Percentiles rank a stretch among this genome's conserved stretches.
These are phyloP conservation scores for Lipomyces kockii DNA, from an alignment of 805 yeast species.

Conservation along the genomic window DNA sequence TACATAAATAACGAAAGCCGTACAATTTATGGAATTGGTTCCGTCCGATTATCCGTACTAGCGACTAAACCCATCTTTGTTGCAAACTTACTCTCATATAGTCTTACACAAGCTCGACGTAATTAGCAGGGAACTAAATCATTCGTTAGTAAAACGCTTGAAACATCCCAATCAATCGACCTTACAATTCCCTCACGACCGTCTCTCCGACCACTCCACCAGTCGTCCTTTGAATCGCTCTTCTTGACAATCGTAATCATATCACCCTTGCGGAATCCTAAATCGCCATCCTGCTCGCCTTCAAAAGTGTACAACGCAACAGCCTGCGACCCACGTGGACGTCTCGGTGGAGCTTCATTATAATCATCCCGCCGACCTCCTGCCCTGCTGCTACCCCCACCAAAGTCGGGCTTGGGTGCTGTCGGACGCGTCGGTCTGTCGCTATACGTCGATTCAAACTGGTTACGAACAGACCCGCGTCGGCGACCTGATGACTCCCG, in stretches of 20 bases:
- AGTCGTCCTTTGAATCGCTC: conserved; percentile 87
- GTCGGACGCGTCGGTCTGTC: conserved; percentile 51
- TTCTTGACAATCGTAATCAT: conserved; percentile 83
- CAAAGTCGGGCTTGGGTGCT: conserved; percentile 51
- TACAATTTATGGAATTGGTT: no score
- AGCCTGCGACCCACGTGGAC: conserved; percentile 66
- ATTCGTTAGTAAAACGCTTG: not conserved
- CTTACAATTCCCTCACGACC: conserved; percentile 74
- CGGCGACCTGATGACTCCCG: conserved; percentile 36
- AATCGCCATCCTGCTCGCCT: conserved; percentile 93
- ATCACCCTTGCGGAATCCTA: conserved; percentile 93
- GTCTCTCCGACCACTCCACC: conserved; percentile 96
- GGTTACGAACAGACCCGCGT: conserved; percentile 46
- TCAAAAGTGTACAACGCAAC: conserved; percentile 86
- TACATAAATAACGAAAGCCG: no score
- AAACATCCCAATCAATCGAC: not conserved
- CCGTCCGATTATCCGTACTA: no score
- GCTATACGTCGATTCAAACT: conserved; percentile 50
- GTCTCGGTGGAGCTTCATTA: not conserved
- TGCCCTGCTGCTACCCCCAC: conserved; percentile 26
- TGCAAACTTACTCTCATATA: not conserved
- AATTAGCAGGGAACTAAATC: conserved; percentile 83
- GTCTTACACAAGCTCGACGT: conserved; percentile 72
- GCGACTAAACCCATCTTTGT: not conserved
- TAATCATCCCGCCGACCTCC: conserved; percentile 6